These are phyloP conservation scores for Halenospora varia DNA, from an alignment of 495 filamentous ascomycete genomes.

Conservation along the genomic window DNA sequence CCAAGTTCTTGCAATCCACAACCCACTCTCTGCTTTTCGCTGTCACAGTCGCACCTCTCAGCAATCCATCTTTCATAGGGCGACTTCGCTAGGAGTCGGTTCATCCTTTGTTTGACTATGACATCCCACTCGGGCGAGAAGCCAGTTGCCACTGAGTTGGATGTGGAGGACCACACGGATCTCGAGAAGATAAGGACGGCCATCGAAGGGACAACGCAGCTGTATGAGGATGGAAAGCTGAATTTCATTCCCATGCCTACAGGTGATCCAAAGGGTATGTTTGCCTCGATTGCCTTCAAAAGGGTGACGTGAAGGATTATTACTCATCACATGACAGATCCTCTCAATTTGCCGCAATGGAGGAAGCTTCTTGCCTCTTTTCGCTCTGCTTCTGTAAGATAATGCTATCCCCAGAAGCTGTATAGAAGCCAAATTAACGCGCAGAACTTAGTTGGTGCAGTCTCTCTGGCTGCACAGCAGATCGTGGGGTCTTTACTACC, in stretches of 20 bases:
- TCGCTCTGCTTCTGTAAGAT: slow-evolving; percentile 26
- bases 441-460: slow-evolving; percentile 13
- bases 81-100: not conserved
- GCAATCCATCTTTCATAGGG: not conserved
- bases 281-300: not conserved
- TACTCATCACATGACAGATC: slow-evolving; percentile 9
- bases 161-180: not conserved
- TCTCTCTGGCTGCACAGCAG: slow-evolving; percentile 22
- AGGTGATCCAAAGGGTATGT: slow-evolving; percentile 24
- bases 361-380: slow-evolving; percentile 22
- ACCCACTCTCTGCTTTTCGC: not conserved
- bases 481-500: slow-evolving; percentile 25
- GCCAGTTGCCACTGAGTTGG: not conserved
- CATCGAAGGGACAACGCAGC: slow-evolving; percentile 22
- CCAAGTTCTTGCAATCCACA: not conserved
- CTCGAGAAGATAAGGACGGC: not conserved
- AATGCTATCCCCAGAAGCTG: not conserved
- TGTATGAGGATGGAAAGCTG: slow-evolving; percentile 25
- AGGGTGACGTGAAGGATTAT: not conserved
- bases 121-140: not conserved
- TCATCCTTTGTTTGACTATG: not conserved
- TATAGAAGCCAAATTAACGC: not conserved
- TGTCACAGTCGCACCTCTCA: not conserved
- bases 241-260: slow-evolving; percentile 26
- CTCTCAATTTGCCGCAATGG: slow-evolving; percentile 25